These are phyloP conservation scores for Auriculariales sp. DNA, from an alignment of 768 basidiomycete genomes.

Conservation along the genomic window DNA sequence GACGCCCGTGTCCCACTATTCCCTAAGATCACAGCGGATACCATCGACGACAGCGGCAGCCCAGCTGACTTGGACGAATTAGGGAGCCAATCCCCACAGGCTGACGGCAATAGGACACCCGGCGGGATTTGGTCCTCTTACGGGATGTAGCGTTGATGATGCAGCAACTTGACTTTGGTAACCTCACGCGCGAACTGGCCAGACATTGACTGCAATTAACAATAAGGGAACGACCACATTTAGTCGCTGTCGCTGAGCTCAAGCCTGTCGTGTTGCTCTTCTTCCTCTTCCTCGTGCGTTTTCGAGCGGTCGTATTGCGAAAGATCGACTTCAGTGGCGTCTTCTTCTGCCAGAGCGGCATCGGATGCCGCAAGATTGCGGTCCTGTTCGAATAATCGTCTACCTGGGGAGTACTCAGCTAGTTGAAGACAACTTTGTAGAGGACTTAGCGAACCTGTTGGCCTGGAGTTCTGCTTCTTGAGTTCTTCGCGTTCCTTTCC, in stretches of 20 bases:
- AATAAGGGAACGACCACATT: too few relatives aligned
- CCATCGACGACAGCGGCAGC: too few relatives aligned
- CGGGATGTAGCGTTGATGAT: too few relatives aligned
- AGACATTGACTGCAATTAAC: too few relatives aligned
- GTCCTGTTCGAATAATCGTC: slow-evolving; percentile 84
- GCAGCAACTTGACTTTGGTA: too few relatives aligned
- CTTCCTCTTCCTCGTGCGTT: slow-evolving; percentile 26
- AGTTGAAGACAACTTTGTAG: slow-evolving; percentile 1
- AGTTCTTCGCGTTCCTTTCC: slow-evolving; percentile 78
- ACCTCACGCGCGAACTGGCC: too few relatives aligned
- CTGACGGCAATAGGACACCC: too few relatives aligned
- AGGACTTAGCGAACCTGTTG: slow-evolving; percentile 40
- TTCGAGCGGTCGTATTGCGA: slow-evolving; percentile 72
- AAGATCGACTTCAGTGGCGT: slow-evolving; percentile 72
- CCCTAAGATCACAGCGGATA: too few relatives aligned
- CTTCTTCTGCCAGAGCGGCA: slow-evolving; percentile 72
- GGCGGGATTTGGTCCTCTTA: too few relatives aligned
- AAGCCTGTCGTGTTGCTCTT: slow-evolving; percentile 49
- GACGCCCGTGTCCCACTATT: too few relatives aligned
- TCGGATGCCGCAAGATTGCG: slow-evolving; percentile 57
- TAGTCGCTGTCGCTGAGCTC: slow-evolving; percentile 84
- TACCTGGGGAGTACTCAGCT: slow-evolving; percentile 49
- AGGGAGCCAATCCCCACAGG: too few relatives aligned
- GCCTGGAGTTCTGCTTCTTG: slow-evolving; percentile 44
- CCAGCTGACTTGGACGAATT: too few relatives aligned